phyloP scores from a whole-genome alignment of 2,329 filamentous ascomycete species.

The Colletotrichum cereale region DNA sequence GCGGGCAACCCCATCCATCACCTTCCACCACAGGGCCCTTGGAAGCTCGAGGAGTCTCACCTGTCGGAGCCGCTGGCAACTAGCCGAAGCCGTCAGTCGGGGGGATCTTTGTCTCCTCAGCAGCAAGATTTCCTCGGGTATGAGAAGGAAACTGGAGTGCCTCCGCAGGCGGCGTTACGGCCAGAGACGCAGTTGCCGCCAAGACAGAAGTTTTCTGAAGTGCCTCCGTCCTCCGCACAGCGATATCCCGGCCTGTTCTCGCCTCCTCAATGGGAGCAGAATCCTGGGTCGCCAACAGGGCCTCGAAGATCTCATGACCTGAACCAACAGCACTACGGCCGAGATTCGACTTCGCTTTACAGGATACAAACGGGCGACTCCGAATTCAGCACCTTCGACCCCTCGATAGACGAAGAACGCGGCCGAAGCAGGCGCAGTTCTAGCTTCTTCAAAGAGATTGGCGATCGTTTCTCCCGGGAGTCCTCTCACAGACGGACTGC shows the following conservation, averaged over 20 bases:
- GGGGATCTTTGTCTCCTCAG: constrained; percentile 45
- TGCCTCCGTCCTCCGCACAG: constrained; percentile 65
- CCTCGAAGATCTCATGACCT: constrained; percentile 40
- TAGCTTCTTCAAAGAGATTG: constrained; percentile 65
- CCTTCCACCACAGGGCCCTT: constrained; percentile 59
- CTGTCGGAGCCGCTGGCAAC: constrained; percentile 60
- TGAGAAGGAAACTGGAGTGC: constrained; percentile 64
- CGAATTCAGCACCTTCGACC: constrained; percentile 52
- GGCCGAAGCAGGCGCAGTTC: constrained; percentile 55
- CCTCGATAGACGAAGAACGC: constrained; percentile 52
- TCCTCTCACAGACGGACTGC: constrained; percentile 50
- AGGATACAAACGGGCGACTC: constrained; percentile 56
- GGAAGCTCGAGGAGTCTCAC: constrained; percentile 68
- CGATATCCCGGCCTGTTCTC: constrained; percentile 62
- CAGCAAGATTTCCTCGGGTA: constrained; percentile 56
- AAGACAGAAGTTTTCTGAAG: constrained; percentile 50
- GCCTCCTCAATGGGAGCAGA: constrained; percentile 36
- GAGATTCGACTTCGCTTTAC: constrained; percentile 52
- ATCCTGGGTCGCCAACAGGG: constrained; percentile 37
- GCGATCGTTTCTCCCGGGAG: constrained; percentile 55
- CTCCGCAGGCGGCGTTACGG: constrained; percentile 37
- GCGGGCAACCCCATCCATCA: constrained; percentile 54
- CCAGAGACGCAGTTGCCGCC: constrained; percentile 41
- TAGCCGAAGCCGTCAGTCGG: constrained; percentile 36
- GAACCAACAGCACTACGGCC: constrained; percentile 39